These are phyloP conservation scores for Coniochaeta sp. DNA, from an alignment of 2,329 filamentous ascomycete genomes.

Conservation along the genomic window DNA sequence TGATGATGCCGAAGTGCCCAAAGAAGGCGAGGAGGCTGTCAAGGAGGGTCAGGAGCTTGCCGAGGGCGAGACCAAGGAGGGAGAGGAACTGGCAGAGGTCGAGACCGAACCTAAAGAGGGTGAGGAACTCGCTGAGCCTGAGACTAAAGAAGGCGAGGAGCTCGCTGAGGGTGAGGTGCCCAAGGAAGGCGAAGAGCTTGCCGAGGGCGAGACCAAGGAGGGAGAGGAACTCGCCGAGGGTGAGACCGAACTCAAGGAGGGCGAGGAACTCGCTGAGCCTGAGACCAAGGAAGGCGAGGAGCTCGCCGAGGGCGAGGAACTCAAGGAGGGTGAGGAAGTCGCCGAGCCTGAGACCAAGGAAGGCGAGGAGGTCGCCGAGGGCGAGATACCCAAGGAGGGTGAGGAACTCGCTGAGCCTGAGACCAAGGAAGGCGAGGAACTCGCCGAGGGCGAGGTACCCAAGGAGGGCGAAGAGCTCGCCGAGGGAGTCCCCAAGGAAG, in stretches of 20 bases:
- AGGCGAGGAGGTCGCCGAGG: constrained; percentile 3
- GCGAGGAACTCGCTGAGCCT: constrained; percentile 9
- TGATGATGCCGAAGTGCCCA: constrained; percentile 6
- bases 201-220: constrained; percentile 2
- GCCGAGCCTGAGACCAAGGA: constrained; percentile 7
- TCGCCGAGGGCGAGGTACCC: constrained; percentile 23
- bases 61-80: background rate
- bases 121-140: background rate
- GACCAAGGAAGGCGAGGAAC: constrained; percentile 1
- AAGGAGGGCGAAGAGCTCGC: constrained; percentile 35
- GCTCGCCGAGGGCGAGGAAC: constrained; percentile 6
- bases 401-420: constrained; percentile 5
- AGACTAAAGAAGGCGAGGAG: constrained; percentile 2
- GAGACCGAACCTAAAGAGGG: background rate
- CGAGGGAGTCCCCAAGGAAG: constrained; percentile 6
- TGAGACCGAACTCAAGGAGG: constrained; percentile 3
- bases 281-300: constrained; percentile 11
- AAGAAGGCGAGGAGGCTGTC: background rate
- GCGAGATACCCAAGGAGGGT: constrained; percentile 8
- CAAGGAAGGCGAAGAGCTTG: background rate
- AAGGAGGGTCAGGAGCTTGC: constrained; percentile 12
- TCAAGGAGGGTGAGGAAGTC: constrained; percentile 9
- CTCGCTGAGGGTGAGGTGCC: background rate
- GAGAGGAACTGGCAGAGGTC: background rate
- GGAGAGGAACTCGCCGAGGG: constrained; percentile 6